phyloP scores from a whole-genome alignment of 1,139 yeast species.

The Fermentozyma sake region DNA sequence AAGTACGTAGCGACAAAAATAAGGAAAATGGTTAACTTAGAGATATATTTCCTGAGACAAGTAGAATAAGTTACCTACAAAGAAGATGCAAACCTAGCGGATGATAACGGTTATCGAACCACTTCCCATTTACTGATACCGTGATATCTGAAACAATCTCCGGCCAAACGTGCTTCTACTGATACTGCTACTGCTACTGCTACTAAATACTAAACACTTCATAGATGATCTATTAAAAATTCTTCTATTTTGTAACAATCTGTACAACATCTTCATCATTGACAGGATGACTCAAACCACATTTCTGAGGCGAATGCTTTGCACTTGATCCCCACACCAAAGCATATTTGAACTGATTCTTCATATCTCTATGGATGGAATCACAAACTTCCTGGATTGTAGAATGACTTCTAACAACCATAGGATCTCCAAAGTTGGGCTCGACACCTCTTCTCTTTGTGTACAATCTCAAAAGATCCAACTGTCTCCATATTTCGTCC shows the following conservation, averaged over 20 bases:
- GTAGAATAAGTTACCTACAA: too few relatives aligned
- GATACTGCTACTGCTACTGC: too few relatives aligned
- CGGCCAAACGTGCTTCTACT: too few relatives aligned
- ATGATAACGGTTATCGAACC: too few relatives aligned
- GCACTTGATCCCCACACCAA: conserved; percentile 96
- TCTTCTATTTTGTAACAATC: conserved; percentile 65
- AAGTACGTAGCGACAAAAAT: too few relatives aligned
- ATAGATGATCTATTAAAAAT: conserved; percentile 1
- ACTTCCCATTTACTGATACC: too few relatives aligned
- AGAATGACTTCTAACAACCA: conserved; percentile 80
- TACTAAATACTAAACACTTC: not conserved
- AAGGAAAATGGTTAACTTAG: too few relatives aligned
- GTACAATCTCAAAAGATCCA: conserved; percentile 73
- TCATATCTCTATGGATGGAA: conserved; percentile 88
- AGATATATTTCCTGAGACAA: too few relatives aligned
- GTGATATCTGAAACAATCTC: too few relatives aligned
- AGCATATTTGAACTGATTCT: conserved; percentile 88
- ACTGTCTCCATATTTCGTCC: conserved; percentile 89
- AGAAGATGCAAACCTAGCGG: too few relatives aligned
- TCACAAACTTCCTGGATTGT: conserved; percentile 87
- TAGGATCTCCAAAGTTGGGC: conserved; percentile 84
- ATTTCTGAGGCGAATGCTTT: conserved; percentile 93
- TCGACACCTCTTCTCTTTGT: conserved; percentile 78
- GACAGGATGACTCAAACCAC: conserved; percentile 80
- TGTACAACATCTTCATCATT: conserved; percentile 95